Evolutionary conservation across 257 asterid species (phyloP).

Genomic region (Lithospermum erythrorhizon): DNA sequence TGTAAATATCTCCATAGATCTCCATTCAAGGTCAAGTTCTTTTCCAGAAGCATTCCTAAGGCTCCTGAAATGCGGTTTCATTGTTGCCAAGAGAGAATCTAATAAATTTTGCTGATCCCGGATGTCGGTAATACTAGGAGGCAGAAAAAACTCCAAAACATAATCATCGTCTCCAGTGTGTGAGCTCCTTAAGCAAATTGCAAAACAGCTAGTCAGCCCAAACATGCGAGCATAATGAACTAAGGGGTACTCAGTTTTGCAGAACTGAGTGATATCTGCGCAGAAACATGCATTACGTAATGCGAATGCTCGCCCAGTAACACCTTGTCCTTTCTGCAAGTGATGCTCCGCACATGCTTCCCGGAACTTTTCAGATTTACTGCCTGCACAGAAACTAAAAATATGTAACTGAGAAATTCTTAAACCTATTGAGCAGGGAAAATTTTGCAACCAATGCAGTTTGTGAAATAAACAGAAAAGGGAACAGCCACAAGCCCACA

Average conservation of each 20-base stretch:
- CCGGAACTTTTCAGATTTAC: slow-evolving; percentile 80
- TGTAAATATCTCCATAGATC: slow-evolving; percentile 54
- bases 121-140: slow-evolving; percentile 31
- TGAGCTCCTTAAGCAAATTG: slow-evolving; percentile 64
- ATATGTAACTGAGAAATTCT: slow-evolving; percentile 10
- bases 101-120: slow-evolving; percentile 46
- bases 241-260: slow-evolving; percentile 84
- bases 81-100: slow-evolving; percentile 55
- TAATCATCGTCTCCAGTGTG: slow-evolving; percentile 79
- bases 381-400: slow-evolving; percentile 59
- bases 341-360: slow-evolving; percentile 93
- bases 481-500: neutral
- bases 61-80: slow-evolving; percentile 71
- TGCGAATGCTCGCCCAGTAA: slow-evolving; percentile 74
- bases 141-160: slow-evolving; percentile 66
- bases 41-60: slow-evolving; percentile 80
- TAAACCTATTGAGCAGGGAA: neutral
- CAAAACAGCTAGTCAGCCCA: slow-evolving; percentile 58
- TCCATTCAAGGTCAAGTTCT: slow-evolving; percentile 58
- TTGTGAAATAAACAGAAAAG: neutral
- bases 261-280: slow-evolving; percentile 49
- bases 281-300: slow-evolving; percentile 55
- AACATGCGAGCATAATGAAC: slow-evolving; percentile 92
- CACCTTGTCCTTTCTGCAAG: slow-evolving; percentile 85
- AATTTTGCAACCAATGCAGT: neutral